Percentiles rank a stretch among this genome's conserved stretches.
Conservation (phyloP, 257 asterid species). For the Nicotiana tabacum region DNA sequence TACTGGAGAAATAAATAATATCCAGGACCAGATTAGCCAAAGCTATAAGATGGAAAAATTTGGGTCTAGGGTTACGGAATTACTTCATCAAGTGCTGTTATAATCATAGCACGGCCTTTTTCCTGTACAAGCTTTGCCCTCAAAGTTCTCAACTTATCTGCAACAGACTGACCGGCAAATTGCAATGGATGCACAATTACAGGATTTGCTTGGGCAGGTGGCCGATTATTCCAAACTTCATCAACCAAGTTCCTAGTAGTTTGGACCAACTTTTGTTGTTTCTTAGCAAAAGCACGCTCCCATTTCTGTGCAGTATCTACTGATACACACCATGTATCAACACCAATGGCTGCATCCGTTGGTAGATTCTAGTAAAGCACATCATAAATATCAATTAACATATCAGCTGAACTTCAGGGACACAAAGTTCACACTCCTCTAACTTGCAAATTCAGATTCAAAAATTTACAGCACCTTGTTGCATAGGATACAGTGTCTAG, state of each 20-base stretch:
- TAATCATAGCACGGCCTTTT: slow-evolving; percentile 58
- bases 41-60: background rate
- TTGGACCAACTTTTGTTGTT: slow-evolving; percentile 65
- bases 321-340: slow-evolving; percentile 94
- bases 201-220: slow-evolving; percentile 63
- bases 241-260: slow-evolving; percentile 75
- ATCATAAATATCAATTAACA: slow-evolving; percentile 9
- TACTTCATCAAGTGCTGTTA: slow-evolving; percentile 85
- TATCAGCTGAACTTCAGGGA: background rate
- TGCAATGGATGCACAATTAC: slow-evolving; percentile 64
- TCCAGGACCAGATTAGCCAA: background rate
- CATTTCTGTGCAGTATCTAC: slow-evolving; percentile 81
- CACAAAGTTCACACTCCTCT: background rate
- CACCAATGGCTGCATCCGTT: slow-evolving; percentile 64
- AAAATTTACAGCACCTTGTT: background rate
- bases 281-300: slow-evolving; percentile 67
- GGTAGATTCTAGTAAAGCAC: slow-evolving; percentile 62
- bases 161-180: slow-evolving; percentile 75
- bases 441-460: background rate
- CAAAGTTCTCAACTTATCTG: slow-evolving; percentile 70
- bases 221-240: slow-evolving; percentile 83
- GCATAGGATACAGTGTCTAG: background rate
- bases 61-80: slow-evolving; percentile 8
- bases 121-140: slow-evolving; percentile 69
- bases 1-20: background rate